Base-by-base conservation (phyloP, 768 basidiomycete genomes). In the Tricholoma matsutake region DNA sequence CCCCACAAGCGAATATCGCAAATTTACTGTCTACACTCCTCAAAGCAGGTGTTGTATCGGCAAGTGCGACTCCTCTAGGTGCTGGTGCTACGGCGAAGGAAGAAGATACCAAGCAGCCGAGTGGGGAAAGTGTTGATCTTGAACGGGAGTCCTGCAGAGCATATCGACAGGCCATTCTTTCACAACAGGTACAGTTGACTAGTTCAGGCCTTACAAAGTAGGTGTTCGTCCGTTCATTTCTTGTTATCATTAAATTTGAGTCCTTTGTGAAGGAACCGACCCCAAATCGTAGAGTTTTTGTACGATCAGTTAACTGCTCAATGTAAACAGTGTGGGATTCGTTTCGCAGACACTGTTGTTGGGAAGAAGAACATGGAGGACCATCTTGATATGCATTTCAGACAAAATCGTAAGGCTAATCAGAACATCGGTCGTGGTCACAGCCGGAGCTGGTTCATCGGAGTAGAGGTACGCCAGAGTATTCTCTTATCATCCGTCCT, bases 371-470 rank as follows among this genome's bases (percentile, higher is more conserved):
- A 77, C 39, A 82, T 95, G 80, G 85, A 96, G 67, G 85, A 88
- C 60, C 97, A 99, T 71, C 81, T 98, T 67, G 96, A 99, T 72
- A 91, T 92, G 89, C 96, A 99, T 73, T 98, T 97, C 77, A 83
- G 88, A 71, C 90, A 96, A 71, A 98, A 98, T 69, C 84, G 89
- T 61, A 91, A 91, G 72, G 86, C 88, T 28, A 86, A 80, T 68
- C 88, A 90, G 72, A 87, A 86, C 43, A 75, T 84, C 16, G 94
- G 92, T 0, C 83, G 96, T 61, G 94, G 94, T 37, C 88, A 94
- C 66, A 92, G 89, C 67, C 83, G 96, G 25, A 89, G 90, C 67
- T 98, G 96, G 96, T 92, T 95, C 61, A 81, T 92, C 56, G 79
- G 83, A 63, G 78, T 86, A 61, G 92, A 96, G 77, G 94, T 96